Conservation (phyloP, 2,329 filamentous ascomycete genomes). For the Corynespora cassiicola region DNA sequence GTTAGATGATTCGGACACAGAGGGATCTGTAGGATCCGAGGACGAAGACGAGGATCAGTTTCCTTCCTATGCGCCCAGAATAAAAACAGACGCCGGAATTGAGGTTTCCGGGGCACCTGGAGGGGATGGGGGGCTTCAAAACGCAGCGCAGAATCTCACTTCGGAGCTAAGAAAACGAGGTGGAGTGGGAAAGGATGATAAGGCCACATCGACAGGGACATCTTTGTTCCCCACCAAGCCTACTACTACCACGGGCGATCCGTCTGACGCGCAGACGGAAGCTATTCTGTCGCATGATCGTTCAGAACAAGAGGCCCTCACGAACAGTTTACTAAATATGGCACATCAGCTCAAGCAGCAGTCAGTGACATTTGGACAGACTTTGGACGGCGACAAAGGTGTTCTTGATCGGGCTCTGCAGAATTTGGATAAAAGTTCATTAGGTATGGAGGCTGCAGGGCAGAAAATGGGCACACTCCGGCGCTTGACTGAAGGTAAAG, state of each 20-base stretch:
- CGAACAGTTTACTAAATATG: constrained; percentile 80
- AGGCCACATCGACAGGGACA: constrained; percentile 35
- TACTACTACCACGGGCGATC: constrained; percentile 30
- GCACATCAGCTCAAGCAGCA: constrained; percentile 79
- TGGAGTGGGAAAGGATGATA: constrained; percentile 24
- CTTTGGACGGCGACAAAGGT: constrained; percentile 77
- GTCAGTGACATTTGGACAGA: constrained; percentile 72
- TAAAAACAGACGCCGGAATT: constrained; percentile 37
- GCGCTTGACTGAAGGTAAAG: constrained; percentile 84
- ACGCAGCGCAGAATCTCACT: constrained; percentile 40
- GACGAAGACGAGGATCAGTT: constrained; percentile 52
- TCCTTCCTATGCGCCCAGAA: constrained; percentile 50
- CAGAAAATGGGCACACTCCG: constrained; percentile 78
- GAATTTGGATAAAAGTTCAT: constrained; percentile 78
- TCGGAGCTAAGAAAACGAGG: constrained; percentile 42
- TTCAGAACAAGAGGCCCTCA: constrained; percentile 81
- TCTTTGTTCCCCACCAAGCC: constrained; percentile 50
- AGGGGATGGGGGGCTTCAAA: constrained; percentile 40
- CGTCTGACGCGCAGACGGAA: constrained; percentile 57
- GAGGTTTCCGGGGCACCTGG: constrained; percentile 34
- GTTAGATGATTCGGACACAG: constrained; percentile 51
- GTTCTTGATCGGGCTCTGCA: constrained; percentile 73
- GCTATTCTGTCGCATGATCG: constrained; percentile 78
- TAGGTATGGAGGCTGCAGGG: constrained; percentile 77
- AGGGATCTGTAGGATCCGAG: constrained; percentile 44